Conservation (phyloP, 805 yeast species). For the Wickerhamiella cacticola region DNA sequence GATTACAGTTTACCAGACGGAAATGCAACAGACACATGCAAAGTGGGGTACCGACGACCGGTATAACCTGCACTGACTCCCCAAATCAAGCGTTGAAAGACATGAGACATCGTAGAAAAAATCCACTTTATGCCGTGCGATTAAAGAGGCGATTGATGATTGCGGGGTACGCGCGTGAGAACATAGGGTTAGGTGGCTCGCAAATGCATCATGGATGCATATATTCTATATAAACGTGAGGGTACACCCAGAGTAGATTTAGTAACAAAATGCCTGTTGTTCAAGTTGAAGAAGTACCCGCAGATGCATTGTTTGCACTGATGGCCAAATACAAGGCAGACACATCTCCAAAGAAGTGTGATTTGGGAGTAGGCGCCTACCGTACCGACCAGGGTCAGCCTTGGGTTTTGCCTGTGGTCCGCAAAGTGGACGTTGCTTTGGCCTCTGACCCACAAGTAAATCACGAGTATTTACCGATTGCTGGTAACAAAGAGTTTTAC, state of each 20-base stretch:
- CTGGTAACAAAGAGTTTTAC: conserved; percentile 62
- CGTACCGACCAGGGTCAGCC: conserved; percentile 82
- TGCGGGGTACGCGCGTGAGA: no score
- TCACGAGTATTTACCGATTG: conserved; percentile 80
- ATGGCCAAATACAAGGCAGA: conserved; percentile 30
- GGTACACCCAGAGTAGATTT: no score
- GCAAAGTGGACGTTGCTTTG: conserved; percentile 40
- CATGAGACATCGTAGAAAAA: no score
- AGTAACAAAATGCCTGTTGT: conserved; percentile 11
- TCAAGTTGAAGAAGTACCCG: conserved; percentile 37
- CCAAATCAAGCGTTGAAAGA: no score
- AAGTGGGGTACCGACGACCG: no score
- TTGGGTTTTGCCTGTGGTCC: conserved; percentile 69
- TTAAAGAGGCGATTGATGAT: no score
- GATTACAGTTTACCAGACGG: neutral
- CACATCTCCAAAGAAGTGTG: conserved; percentile 34
- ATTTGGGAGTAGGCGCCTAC: conserved; percentile 84
- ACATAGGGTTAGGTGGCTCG: neutral
- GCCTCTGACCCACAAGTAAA: conserved; percentile 38
- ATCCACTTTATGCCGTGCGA: no score
- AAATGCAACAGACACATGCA: neutral
- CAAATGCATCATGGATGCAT: conserved; percentile 1
- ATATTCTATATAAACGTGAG: neutral
- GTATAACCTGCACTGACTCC: no score
- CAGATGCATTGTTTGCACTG: conserved; percentile 78